Evolutionary conservation across 1,284 basidiomycete species (phyloP), one percentile per base, ranked within the genome.

Genomic region (Microbotryum scabiosae): DNA sequence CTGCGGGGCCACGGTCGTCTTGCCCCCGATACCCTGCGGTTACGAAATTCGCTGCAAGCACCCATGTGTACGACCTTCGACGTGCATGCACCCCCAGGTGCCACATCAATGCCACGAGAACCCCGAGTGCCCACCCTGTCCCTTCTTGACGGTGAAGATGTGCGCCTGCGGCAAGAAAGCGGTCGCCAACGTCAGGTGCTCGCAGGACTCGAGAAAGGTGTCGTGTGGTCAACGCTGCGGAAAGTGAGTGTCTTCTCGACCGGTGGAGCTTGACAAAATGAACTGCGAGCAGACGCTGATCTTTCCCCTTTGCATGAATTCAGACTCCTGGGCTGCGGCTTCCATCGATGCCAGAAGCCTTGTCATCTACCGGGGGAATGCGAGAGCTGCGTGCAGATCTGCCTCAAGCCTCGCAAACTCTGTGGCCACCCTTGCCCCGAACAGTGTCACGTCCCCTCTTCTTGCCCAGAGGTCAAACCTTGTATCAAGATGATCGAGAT

Each of bases 101-200:
- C 79, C 80, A 0, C 92, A 96, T 74, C 77, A 79, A 4, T 96
- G 92, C 69, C 92, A 96, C 73, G 85, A 84, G 52, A 74, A 76
- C 3, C 73, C 76, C 0, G 73, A 78, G 0, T 97, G 92, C 72
- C 91, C 90, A 0, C 87, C 90, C 0, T 97, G 92, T 71, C 82
- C 85, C 0, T 85, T 85, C 73, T 77, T 97, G 56, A 85, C 86
- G 0, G 79, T 78, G 28, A 91, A 90, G 73, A 71, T 74, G 2
- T 97, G 92, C 72, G 88, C 87, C 0, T 97, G 92, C 72, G 88
- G 89, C 14, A 93, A 92, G 81, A 86, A 85, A 70, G 76, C 76
- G 43, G 79, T 91, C 1, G 78, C 77, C 68, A 77, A 79, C 66
- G 72, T 79, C 5, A 79, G 83, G 46, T 96, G 91, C 74, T 88